Base-by-base conservation (phyloP, 805 yeast genomes). In the Dipodascus albidus region DNA sequence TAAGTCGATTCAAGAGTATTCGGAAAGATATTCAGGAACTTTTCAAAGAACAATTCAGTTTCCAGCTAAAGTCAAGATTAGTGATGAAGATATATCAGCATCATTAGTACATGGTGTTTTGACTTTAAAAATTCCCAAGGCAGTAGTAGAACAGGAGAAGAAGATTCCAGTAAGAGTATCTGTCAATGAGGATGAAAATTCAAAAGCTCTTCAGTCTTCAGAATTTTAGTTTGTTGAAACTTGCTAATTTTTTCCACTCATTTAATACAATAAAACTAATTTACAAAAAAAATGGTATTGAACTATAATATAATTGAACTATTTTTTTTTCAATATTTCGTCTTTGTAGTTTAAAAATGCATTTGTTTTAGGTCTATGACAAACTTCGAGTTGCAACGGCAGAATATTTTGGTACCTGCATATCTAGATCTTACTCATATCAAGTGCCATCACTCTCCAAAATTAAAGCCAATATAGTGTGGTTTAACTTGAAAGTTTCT, bases 1-100 rank as follows among this genome's bases (percentile, higher is more conserved):
- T 31, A 31, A 31, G 9, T 14, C 20, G 6, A n/a, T 17, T 14
- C 44, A 38, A 38, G 76, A 74, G 56, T 71, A 77, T 21, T 69
- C 78, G 22, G 85, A 81, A 65, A 71, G 80, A 53, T 74, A 77
- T 62, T 72, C 77, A 41, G 85, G 85, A 14, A 70, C 75, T 1
- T 76, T 81, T 61, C 81, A 79, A 62, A 75, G 85, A 68, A 71
- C 77, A 35, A 64, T 81, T 51, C 78, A 76, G 57, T 73, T 81
- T 61, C 83, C 85, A 20, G 70, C 73, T 1, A 64, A 74, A 50
- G 82, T 83, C 49, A 69, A 73, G 52, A 72, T 80, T 41, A 65
- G 72, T 38, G 85, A 81, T 54, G 80, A 76, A 20, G 69, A 67
- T 24, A 79, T 81, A 56, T 73, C 70, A 54, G 85, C 83, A 3